Conservation (phyloP, 2,329 filamentous ascomycete genomes). For the Diaporthe vexans region DNA sequence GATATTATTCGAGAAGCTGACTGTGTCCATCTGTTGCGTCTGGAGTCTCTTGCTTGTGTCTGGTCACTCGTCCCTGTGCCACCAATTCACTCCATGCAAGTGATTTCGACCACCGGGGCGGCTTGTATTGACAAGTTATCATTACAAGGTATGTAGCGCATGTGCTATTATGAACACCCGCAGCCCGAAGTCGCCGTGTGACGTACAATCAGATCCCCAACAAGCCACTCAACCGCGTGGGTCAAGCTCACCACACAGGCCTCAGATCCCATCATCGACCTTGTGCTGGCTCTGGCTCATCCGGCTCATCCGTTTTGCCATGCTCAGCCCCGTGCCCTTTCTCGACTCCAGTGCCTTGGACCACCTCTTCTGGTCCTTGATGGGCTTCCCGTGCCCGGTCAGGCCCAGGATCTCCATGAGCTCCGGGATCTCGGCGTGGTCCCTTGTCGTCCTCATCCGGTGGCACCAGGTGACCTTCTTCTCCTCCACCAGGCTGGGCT, state of each 20-base stretch:
- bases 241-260: not conserved
- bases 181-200: not conserved
- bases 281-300: conserved; percentile 32
- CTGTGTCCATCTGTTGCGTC: not conserved
- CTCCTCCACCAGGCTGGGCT: conserved; percentile 56
- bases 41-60: not conserved
- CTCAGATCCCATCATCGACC: conserved; percentile 10
- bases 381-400: conserved; percentile 56
- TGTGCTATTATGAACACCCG: conserved; percentile 12
- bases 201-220: not conserved
- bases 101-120: conserved; percentile 5
- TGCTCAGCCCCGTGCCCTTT: conserved; percentile 67
- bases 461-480: conserved; percentile 84
- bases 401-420: conserved; percentile 74
- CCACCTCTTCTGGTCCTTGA: conserved; percentile 60
- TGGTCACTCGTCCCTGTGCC: not conserved
- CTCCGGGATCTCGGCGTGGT: conserved; percentile 80
- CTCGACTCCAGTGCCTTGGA: conserved; percentile 60
- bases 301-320: conserved; percentile 55
- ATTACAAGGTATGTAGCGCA: conserved; percentile 6
- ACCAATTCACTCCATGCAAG: not conserved
- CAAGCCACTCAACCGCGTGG: not conserved
- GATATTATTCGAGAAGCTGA: too few relatives aligned
- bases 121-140: conserved; percentile 27
- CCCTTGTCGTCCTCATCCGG: conserved; percentile 83